Base-by-base conservation (phyloP, 257 asterid species). In the Linderniella brevidens region DNA sequence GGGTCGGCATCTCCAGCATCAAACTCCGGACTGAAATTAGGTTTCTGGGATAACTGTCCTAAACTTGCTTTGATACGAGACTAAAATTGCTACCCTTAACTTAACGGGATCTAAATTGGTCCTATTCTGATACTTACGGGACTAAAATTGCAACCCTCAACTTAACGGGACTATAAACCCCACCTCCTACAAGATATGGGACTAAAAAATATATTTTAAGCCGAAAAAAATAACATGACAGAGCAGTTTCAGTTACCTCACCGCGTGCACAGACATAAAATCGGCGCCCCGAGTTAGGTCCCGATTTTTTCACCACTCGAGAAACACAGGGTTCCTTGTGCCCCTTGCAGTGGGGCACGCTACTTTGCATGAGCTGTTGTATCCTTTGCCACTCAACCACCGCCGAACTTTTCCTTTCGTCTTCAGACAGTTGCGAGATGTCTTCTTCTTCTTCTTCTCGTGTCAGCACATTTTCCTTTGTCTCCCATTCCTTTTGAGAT, bases 261-360 rank as follows among this genome's bases (percentile, higher is more conserved):
- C 93, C 92, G 39, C 96, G 96, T 15, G 92, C 86, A 61, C 98
- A 88, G 29, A 75, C 92, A 57, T 74, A 88, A 73, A 88, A 88
- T 47, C 75, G 77, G 49, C 84, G 85, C 29, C 98, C 94, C 38
- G 64, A 61, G 62, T 82, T 88, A 41, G 86, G 87, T 49, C 96
- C 98, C 18, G 94, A 54, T 73, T 88, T 88, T 76, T 84, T 88
- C 55, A 88, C 98, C 13, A 80, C 64, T 45, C 98, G 86, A 58
- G 90, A 60, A 64, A 88, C 93, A 37, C 93, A 88, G 49, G 93
- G 87, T 64, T 88, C 94, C 55, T 73, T 68, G 67, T 88, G 98
- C 55, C 98, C 98, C 76, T 78, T 80, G 75, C 98, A 88, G 58
- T 78, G 71, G 39, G 94, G 96, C 51, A 84, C 72, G 61, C 94